Conservation (phyloP, 495 filamentous ascomycete species). For the Lepraria neglecta region DNA sequence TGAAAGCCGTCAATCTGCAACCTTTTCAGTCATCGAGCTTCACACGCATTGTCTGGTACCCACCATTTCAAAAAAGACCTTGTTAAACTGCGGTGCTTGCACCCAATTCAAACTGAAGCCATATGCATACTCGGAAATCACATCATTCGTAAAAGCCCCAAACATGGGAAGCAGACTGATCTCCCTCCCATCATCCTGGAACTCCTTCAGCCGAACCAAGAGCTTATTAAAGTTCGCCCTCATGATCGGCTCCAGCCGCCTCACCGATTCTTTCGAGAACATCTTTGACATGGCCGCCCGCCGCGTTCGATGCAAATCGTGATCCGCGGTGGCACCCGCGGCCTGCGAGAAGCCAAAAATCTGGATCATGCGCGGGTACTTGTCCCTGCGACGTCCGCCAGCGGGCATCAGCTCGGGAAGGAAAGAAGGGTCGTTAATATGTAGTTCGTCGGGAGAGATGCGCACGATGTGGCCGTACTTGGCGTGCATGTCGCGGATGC, state of each 20-base stretch:
- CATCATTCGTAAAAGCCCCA: constrained; percentile 36
- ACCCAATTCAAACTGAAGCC: constrained; percentile 18
- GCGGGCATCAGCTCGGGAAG: constrained; percentile 20
- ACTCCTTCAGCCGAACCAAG: constrained; percentile 16
- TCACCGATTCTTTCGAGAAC: constrained; percentile 30
- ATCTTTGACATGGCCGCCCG: constrained; percentile 33
- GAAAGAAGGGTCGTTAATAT: constrained; percentile 27
- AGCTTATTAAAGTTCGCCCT: constrained; percentile 22
- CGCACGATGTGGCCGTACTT: constrained; percentile 26
- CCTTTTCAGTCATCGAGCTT: no score
- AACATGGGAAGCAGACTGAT: constrained; percentile 32
- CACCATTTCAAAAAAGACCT: constrained; percentile 21
- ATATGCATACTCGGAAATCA: constrained; percentile 38
- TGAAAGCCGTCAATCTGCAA: constrained; percentile 18
- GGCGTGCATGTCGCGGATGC: constrained; percentile 22
- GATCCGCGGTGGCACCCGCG: constrained; percentile 27
- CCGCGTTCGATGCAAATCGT: constrained; percentile 33
- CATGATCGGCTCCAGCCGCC: constrained; percentile 24
- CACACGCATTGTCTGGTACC: background rate
- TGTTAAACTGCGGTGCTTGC: constrained; percentile 18
- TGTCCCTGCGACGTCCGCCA: constrained; percentile 15
- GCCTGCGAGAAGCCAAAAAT: constrained; percentile 21
- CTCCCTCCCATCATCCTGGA: constrained; percentile 16
- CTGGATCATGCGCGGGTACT: constrained; percentile 12
- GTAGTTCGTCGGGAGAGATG: constrained; percentile 26